phyloP scores from a whole-genome alignment of 306 rosid genomes.

The Dryas alaskensis region DNA sequence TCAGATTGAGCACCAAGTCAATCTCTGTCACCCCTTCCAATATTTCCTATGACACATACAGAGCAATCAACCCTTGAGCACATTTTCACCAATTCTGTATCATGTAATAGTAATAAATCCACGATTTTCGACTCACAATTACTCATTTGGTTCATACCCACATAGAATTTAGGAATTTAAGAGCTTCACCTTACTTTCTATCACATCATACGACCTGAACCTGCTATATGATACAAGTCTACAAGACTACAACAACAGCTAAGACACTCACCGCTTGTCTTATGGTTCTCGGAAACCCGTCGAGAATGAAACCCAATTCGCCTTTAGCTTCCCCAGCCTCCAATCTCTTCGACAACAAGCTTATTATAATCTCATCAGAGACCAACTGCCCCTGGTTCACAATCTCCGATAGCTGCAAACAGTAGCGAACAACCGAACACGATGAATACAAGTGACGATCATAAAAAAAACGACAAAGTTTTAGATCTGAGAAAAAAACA shows the following conservation, averaged over 20 bases:
- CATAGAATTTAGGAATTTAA: neutral
- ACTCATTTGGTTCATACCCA: too few species aligned
- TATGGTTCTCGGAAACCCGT: conserved; percentile 93
- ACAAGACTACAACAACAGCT: neutral
- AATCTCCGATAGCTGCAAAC: conserved; percentile 73
- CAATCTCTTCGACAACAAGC: conserved; percentile 80
- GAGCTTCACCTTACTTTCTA: neutral
- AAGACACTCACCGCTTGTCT: conserved; percentile 79
- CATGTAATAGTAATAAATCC: neutral
- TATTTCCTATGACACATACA: conserved; percentile 58
- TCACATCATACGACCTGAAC: neutral
- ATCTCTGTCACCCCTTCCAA: conserved; percentile 82
- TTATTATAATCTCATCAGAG: conserved; percentile 82
- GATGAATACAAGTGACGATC: neutral
- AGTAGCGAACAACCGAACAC: conserved; percentile 10
- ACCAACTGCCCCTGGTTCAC: conserved; percentile 90
- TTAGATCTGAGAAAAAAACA: neutral
- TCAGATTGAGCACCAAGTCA: conserved; percentile 88
- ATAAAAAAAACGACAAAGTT: neutral
- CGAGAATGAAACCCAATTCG: conserved; percentile 89
- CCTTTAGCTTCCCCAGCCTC: conserved; percentile 70
- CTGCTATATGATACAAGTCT: neutral
- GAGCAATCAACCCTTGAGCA: conserved; percentile 11
- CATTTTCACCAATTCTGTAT: neutral
- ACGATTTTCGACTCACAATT: neutral